A percentile compares a stretch with the other conserved stretches of the same genome.
These are phyloP conservation scores for Coprinellus micaceus DNA, from an alignment of 768 basidiomycete species.

Conservation along the genomic window DNA sequence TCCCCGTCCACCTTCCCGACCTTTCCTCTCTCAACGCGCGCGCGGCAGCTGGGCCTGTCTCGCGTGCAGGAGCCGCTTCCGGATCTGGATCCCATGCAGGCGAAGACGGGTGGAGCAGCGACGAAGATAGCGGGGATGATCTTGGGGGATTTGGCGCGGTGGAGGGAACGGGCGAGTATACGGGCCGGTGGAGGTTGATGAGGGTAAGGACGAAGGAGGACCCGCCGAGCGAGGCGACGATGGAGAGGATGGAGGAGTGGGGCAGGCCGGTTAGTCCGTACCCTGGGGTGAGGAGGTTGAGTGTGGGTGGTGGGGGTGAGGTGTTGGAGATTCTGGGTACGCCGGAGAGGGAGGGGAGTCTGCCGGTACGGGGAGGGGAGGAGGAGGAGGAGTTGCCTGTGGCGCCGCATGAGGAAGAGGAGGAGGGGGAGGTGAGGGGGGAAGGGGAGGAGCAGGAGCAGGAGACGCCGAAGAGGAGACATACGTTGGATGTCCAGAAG, in stretches of 20 bases:
- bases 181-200: slow-evolving; percentile 57
- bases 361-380: too few species aligned
- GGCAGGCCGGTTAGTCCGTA: slow-evolving; percentile 70
- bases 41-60: slow-evolving; percentile 19
- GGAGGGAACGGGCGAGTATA: slow-evolving; percentile 60
- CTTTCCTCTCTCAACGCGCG: slow-evolving; percentile 13
- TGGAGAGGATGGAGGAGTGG: slow-evolving; percentile 52
- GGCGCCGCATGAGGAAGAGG: background rate
- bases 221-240: slow-evolving; percentile 57
- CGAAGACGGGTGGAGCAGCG: slow-evolving; percentile 25
- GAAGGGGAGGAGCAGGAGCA: background rate
- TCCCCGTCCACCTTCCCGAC: slow-evolving; percentile 26
- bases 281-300: slow-evolving; percentile 32
- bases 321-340: slow-evolving; percentile 12
- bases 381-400: background rate
- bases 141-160: slow-evolving; percentile 16
- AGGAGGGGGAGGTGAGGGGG: background rate
- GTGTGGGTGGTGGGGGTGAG: slow-evolving; percentile 11
- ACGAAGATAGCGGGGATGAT: slow-evolving; percentile 28
- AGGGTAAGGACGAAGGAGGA: slow-evolving; percentile 61
- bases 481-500: slow-evolving; percentile 9
- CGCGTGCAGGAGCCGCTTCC: background rate
- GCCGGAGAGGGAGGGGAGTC: background rate
- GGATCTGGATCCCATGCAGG: background rate
- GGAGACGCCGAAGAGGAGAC: slow-evolving; percentile 18